phyloP scores from a whole-genome alignment of 1,284 basidiomycete species.

The Pseudomicrostroma phylloplanum region DNA sequence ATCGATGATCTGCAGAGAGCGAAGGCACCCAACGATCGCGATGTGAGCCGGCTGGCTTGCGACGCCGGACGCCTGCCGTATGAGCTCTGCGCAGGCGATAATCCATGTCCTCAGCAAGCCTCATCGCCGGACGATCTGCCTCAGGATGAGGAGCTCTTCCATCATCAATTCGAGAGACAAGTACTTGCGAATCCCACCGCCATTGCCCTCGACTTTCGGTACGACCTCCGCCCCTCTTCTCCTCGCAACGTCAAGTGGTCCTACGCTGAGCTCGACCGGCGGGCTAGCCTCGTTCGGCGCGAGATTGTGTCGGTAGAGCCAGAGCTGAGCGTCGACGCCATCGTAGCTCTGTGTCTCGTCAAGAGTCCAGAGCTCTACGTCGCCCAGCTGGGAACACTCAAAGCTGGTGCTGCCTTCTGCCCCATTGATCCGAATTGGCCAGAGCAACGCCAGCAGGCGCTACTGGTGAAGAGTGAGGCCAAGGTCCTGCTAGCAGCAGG shows the following conservation, averaged over 20 bases:
- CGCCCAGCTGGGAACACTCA: slow-evolving; percentile 39
- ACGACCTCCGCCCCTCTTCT: slow-evolving; percentile 17
- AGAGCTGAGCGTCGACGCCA: slow-evolving; percentile 20
- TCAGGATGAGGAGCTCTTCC: slow-evolving; percentile 29
- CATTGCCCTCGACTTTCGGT: slow-evolving; percentile 39
- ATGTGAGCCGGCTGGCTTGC: not conserved
- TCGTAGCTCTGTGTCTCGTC: slow-evolving; percentile 42
- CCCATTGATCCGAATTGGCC: slow-evolving; percentile 51
- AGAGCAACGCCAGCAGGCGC: slow-evolving; percentile 38
- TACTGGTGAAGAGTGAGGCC: slow-evolving; percentile 46
- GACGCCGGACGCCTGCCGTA: not conserved
- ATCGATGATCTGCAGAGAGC: slow-evolving; percentile 2
- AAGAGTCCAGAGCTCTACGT: slow-evolving; percentile 44
- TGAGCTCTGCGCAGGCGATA: slow-evolving; percentile 27
- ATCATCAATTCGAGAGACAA: slow-evolving; percentile 33
- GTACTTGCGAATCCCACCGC: slow-evolving; percentile 22
- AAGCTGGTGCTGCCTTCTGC: slow-evolving; percentile 51
- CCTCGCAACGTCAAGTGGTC: slow-evolving; percentile 21
- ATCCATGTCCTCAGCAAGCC: slow-evolving; percentile 12
- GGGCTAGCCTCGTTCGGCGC: slow-evolving; percentile 12
- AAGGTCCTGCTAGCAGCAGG: slow-evolving; percentile 22
- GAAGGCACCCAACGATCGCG: not conserved
- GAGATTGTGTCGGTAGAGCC: not conserved
- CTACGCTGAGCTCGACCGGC: slow-evolving; percentile 34
- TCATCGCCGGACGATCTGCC: slow-evolving; percentile 9